These are phyloP conservation scores for Lobosporangium transversale DNA, from an alignment of 192 early-diverging fungal genomes.

Conservation along the genomic window DNA sequence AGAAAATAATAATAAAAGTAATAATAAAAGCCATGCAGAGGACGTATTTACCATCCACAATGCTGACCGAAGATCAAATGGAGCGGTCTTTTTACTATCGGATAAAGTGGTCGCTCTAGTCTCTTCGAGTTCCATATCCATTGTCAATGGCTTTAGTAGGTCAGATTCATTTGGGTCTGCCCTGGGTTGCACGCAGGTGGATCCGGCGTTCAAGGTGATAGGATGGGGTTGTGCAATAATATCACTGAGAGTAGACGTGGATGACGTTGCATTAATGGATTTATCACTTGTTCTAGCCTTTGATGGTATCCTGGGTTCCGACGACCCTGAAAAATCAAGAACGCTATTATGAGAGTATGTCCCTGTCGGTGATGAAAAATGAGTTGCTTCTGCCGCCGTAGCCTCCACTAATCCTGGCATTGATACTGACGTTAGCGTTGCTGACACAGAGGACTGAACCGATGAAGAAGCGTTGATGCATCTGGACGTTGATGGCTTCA, in stretches of 20 bases:
- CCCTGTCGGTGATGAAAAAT: neutral
- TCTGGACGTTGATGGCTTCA: too few relatives aligned
- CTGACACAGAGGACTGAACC: too few relatives aligned
- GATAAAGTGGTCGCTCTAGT: neutral
- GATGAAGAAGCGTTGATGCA: too few relatives aligned
- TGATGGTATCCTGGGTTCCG: neutral
- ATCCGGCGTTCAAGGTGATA: too few relatives aligned
- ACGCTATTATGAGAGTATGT: constrained; percentile 3
- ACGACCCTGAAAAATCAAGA: constrained; percentile 12
- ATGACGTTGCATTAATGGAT: too few relatives aligned
- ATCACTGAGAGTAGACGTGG: neutral
- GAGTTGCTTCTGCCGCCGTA: neutral
- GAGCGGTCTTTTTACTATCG: neutral
- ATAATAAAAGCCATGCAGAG: too few relatives aligned
- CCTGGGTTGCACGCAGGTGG: too few relatives aligned
- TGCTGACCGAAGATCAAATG: constrained; percentile 14
- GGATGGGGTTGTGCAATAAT: neutral
- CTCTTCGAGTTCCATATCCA: neutral
- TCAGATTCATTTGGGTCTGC: too few relatives aligned
- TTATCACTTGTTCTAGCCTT: too few relatives aligned
- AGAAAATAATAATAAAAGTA: neutral
- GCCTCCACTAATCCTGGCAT: too few relatives aligned
- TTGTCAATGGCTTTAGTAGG: neutral
- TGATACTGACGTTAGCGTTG: too few relatives aligned
- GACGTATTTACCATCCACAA: constrained; percentile 20